A percentile compares a stretch with the other conserved stretches of the same genome.
phyloP scores from a whole-genome alignment of 306 rosid genomes.

The Oxytropis ochrocephala region DNA sequence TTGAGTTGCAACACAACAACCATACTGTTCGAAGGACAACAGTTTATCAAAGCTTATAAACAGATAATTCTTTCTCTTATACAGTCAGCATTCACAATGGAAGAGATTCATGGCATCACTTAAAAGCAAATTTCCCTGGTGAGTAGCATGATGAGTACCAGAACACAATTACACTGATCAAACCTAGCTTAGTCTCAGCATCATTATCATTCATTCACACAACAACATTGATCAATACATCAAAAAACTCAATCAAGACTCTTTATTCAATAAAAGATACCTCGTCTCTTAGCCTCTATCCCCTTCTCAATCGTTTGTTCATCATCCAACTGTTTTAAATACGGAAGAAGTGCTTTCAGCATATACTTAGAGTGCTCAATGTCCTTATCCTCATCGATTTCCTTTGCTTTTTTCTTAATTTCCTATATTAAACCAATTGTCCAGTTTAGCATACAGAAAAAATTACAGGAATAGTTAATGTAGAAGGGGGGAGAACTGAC shows the following conservation, averaged over 20 bases:
- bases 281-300: slow-evolving; percentile 56
- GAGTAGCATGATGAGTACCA: background rate
- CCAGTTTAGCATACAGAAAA: background rate
- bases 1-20: no score
- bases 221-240: background rate
- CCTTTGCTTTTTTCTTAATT: background rate
- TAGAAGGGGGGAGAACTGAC: slow-evolving; percentile 28
- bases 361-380: slow-evolving; percentile 36
- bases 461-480: background rate
- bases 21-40: no score
- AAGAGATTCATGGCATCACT: no score
- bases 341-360: slow-evolving; percentile 52
- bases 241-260: background rate
- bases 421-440: slow-evolving; percentile 15
- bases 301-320: slow-evolving; percentile 53
- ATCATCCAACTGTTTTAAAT: slow-evolving; percentile 39
- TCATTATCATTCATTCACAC: background rate
- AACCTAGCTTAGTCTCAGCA: background rate
- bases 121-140: no score
- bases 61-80: no score
- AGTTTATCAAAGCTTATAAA: no score
- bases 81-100: no score
- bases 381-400: background rate
- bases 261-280: slow-evolving; percentile 19
- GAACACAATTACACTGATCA: background rate